phyloP scores from a whole-genome alignment of 441 rosid genomes.

The Populus hybrid region DNA sequence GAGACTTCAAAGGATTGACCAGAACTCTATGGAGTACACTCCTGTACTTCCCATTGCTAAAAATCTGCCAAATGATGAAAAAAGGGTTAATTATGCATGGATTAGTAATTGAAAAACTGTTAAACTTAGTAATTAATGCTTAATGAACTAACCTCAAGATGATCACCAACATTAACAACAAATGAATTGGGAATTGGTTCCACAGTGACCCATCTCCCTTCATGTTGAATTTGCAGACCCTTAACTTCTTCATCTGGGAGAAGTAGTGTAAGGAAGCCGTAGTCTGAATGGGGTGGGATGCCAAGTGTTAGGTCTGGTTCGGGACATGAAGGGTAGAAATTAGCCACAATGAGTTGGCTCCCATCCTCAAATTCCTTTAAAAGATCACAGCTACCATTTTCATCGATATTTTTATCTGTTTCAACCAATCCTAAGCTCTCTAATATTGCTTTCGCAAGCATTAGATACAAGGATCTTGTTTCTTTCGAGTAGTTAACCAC shows the following conservation, averaged over 20 bases:
- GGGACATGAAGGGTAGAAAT: conserved; percentile 79
- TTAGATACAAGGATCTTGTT: conserved; percentile 42
- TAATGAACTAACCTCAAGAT: conserved; percentile 51
- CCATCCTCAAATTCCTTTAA: conserved; percentile 42
- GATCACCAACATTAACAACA: conserved; percentile 70
- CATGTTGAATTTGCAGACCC: conserved; percentile 64
- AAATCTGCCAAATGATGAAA: conserved; percentile 35
- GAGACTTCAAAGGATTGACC: conserved; percentile 46
- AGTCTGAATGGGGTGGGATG: conserved; percentile 70
- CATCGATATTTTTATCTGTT: not conserved
- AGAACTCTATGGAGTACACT: conserved; percentile 72
- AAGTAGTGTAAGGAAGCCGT: conserved; percentile 67
- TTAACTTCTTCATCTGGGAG: conserved; percentile 54
- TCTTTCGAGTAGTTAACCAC: conserved; percentile 52
- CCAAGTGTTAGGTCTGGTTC: conserved; percentile 72
- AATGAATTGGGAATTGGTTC: conserved; percentile 62
- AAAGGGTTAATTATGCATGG: not conserved
- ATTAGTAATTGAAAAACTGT: not conserved
- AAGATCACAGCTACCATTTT: conserved; percentile 18
- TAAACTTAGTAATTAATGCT: conserved; percentile 6
- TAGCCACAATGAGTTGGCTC: conserved; percentile 65
- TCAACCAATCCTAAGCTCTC: conserved; percentile 39
- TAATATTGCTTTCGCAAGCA: conserved; percentile 53
- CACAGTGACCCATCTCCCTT: conserved; percentile 59
- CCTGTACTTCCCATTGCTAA: conserved; percentile 76